Base-by-base conservation (phyloP, 768 basidiomycete genomes). In the Nevesoporus exiguus region DNA sequence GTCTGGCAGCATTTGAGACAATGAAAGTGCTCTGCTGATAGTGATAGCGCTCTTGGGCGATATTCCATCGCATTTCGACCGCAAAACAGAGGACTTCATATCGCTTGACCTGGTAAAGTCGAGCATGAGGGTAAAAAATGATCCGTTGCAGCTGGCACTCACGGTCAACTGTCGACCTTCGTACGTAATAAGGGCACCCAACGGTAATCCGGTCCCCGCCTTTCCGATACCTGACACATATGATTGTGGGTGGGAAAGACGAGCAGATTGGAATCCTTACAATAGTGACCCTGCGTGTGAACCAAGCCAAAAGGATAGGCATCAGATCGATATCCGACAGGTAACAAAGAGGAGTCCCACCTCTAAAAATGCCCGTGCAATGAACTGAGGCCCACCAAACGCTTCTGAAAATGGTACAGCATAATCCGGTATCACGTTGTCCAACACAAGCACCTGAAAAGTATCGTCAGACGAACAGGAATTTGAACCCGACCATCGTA, bases 51-150 rank as follows among this genome's bases (percentile, higher is more conserved):
- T 42, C 52, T 37, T 49, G 34, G 5, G 36, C 29, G 11, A 68
- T 43, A 5, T 21, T 51, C 68, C 66, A 68, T 50, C 63, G 57
- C 66, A 68, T 65, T 40, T 51, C 44, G 5, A 27, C 49, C 1
- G 68, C 68, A 19, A 67, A 70, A 43, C 66, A 70, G 40, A 68
- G 66, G 33, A 68, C 60, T 43, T 70, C 68, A 51, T 70, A 68
- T 2, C 42, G 58, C 29, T 60, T 63, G 21, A 63, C 61, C 66
- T 68, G 30, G 29, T 15, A 33, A n/a, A 47, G 14, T 33, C 30
- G 22, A 33, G 44, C 31, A 45, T 36, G 36, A 39, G n/a, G 40
- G 1, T 14, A 39, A 22, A 17, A 31, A 37, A 47, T 5, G 36
- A 33, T 3, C 8, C n/a, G n/a, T n/a, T n/a, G 30, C 5, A 25